Conservation (phyloP, 1,284 basidiomycete species). For the Ustilago curta region DNA sequence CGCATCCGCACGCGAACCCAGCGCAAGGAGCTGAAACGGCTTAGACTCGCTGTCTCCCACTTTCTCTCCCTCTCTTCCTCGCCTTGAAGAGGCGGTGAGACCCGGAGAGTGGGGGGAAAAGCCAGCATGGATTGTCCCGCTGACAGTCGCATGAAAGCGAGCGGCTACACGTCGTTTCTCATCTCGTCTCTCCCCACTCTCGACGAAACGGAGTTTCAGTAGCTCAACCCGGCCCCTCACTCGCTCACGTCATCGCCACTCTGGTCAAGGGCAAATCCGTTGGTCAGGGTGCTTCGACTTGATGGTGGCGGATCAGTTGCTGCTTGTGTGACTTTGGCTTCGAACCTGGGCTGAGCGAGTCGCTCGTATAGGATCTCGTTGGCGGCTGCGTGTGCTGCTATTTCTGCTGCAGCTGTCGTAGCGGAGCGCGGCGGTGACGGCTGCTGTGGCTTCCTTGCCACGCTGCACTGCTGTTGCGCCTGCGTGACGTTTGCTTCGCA, state of each 20-base stretch:
- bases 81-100: not conserved
- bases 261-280: too few species aligned
- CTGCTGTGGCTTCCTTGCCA: slow-evolving; percentile 4
- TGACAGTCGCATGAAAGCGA: slow-evolving; percentile 3
- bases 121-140: slow-evolving; percentile 9
- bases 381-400: slow-evolving; percentile 3
- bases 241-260: too few species aligned
- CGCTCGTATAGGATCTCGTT: not conserved
- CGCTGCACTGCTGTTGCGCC: slow-evolving; percentile 4
- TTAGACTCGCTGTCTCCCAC: not conserved
- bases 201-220: not conserved
- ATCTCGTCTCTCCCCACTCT: not conserved
- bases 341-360: too few species aligned
- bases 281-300: too few species aligned
- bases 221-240: too few species aligned
- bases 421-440: slow-evolving; percentile 7
- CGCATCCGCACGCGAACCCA: slow-evolving; percentile 1
- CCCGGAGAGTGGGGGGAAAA: not conserved
- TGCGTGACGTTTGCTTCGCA: not conserved
- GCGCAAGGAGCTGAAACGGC: slow-evolving; percentile 2
- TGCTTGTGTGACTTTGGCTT: too few species aligned
- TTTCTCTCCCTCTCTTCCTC: not conserved
- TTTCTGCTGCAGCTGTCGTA: not conserved
- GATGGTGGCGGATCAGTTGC: too few species aligned
- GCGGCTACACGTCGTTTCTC: not conserved